phyloP scores from a whole-genome alignment of 1,284 basidiomycete species.

The Coriolopsis trogii region DNA sequence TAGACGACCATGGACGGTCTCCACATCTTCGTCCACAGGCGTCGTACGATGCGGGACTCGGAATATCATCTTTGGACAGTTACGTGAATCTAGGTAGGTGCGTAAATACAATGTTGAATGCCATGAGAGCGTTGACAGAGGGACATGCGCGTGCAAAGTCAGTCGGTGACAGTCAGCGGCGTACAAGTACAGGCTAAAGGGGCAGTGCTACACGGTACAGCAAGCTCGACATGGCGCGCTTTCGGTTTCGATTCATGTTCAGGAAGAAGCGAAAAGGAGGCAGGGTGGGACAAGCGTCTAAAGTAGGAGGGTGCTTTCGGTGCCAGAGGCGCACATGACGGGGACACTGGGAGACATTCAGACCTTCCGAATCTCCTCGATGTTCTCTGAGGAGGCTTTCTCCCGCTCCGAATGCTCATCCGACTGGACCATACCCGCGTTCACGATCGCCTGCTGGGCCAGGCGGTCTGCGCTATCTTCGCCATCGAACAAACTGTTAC shows the following conservation, averaged over 20 bases:
- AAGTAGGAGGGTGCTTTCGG: neutral
- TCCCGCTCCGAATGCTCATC: conserved; percentile 28
- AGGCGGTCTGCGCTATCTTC: conserved; percentile 28
- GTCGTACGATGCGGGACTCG: too few species aligned
- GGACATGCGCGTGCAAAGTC: neutral
- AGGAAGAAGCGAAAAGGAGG: too few species aligned
- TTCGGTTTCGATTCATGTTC: neutral
- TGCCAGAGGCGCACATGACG: neutral
- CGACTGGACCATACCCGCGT: conserved; percentile 21
- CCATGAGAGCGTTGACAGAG: conserved; percentile 1
- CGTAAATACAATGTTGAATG: neutral
- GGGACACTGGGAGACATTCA: neutral
- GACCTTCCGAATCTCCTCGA: conserved; percentile 26
- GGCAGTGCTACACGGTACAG: neutral
- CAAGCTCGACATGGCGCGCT: neutral
- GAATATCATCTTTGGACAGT: too few species aligned
- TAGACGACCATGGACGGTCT: too few species aligned
- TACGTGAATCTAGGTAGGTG: too few species aligned
- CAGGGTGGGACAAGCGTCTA: neutral
- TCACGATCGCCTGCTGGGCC: conserved; percentile 27
- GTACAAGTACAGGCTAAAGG: neutral
- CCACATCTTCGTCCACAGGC: too few species aligned
- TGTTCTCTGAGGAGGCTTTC: conserved; percentile 27
- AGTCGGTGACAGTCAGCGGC: neutral
- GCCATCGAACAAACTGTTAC: conserved; percentile 34